A percentile compares a stretch with the other conserved stretches of the same genome.
Evolutionary conservation across 192 early-diverging fungal genomes (phyloP).

Genomic region (Coemansia sp.): DNA sequence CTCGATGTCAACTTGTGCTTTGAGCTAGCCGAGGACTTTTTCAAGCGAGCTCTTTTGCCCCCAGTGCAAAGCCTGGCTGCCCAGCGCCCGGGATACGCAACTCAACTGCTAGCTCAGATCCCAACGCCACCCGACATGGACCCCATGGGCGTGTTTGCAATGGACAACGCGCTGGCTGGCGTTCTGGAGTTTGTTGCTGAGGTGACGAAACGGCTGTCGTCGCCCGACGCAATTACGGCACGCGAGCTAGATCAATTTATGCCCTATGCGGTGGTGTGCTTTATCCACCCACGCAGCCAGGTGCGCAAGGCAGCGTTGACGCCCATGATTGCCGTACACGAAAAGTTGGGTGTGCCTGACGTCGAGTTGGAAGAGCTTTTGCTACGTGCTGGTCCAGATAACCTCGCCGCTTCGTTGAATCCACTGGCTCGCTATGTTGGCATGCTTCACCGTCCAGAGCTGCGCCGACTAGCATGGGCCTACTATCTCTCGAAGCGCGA

Average conservation of each 20-base stretch:
- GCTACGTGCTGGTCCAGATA: slow-evolving; percentile 23
- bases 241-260: slow-evolving; percentile 46
- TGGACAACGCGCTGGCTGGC: slow-evolving; percentile 55
- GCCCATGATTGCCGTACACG: slow-evolving; percentile 37
- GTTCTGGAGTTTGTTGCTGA: slow-evolving; percentile 53
- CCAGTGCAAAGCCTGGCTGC: slow-evolving; percentile 7
- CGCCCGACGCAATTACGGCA: slow-evolving; percentile 21
- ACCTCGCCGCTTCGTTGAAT: slow-evolving; percentile 28
- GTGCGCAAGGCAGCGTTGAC: slow-evolving; percentile 53
- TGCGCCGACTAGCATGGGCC: slow-evolving; percentile 42
- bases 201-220: slow-evolving; percentile 29
- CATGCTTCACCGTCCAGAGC: slow-evolving; percentile 38
- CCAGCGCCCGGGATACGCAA: slow-evolving; percentile 32
- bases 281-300: slow-evolving; percentile 52
- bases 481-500: slow-evolving; percentile 29
- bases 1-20: slow-evolving; percentile 48
- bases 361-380: slow-evolving; percentile 40
- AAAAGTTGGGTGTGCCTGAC: slow-evolving; percentile 28
- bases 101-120: slow-evolving; percentile 11
- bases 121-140: slow-evolving; percentile 33
- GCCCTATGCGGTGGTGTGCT: slow-evolving; percentile 38
- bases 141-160: slow-evolving; percentile 47
- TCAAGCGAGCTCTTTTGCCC: slow-evolving; percentile 45
- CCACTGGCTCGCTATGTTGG: slow-evolving; percentile 44
- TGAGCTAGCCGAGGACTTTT: slow-evolving; percentile 50